Conservation (phyloP, 129 eudicot species). For the Rutidosis leptorrhynchoides region DNA sequence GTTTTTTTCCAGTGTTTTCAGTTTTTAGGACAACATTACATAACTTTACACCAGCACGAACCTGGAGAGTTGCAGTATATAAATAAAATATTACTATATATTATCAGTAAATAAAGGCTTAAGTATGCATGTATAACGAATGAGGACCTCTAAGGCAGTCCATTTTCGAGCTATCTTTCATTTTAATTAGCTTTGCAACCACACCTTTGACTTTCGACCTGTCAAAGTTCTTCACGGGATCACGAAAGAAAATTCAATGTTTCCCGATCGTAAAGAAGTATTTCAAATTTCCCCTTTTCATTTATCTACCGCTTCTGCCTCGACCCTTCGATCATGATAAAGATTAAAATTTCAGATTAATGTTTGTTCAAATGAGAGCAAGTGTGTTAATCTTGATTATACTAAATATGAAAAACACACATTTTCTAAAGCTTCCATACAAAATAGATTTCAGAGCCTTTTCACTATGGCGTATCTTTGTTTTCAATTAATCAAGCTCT, state of each 20-base stretch:
- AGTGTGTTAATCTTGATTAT: too few species aligned
- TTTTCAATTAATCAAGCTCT: too few species aligned
- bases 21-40: slow-evolving; percentile 84
- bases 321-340: slow-evolving; percentile 60
- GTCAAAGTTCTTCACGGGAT: slow-evolving; percentile 78
- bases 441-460: too few species aligned
- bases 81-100: too few species aligned
- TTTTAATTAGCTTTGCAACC: slow-evolving; percentile 92
- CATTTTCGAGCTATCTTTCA: slow-evolving; percentile 76
- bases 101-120: too few species aligned
- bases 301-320: slow-evolving; percentile 59
- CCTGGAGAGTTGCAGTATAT: too few species aligned
- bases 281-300: slow-evolving; percentile 63
- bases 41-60: slow-evolving; percentile 94
- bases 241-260: slow-evolving; percentile 69
- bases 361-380: too few species aligned
- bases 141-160: slow-evolving; percentile 94
- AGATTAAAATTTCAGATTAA: slow-evolving; percentile 19
- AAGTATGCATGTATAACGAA: too few species aligned
- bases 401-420: too few species aligned
- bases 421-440: too few species aligned
- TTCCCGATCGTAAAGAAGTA: slow-evolving; percentile 68
- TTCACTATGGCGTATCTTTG: too few species aligned
- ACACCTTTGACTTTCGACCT: slow-evolving; percentile 99
- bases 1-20: slow-evolving; percentile 84